These are phyloP conservation scores for Penicillium sp. DNA, from an alignment of 2,329 filamentous ascomycete species.

Conservation along the genomic window DNA sequence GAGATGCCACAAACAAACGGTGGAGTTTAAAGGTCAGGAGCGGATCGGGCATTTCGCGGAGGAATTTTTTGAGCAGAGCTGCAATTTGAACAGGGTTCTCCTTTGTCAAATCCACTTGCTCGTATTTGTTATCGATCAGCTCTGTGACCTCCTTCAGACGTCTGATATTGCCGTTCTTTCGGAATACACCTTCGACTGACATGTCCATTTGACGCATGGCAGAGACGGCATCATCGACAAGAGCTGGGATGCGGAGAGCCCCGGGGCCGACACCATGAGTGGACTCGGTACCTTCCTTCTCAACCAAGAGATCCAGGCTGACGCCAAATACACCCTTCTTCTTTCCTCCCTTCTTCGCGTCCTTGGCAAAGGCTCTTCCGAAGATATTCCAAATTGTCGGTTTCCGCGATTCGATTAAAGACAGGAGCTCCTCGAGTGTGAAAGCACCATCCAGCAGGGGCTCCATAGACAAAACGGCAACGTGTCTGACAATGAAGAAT, in stretches of 20 bases:
- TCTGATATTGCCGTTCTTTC: slow-evolving; percentile 98
- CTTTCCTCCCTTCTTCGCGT: slow-evolving; percentile 71
- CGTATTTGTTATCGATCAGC: slow-evolving; percentile 82
- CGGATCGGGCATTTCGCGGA: slow-evolving; percentile 92
- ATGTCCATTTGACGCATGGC: slow-evolving; percentile 99
- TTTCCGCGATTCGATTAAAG: slow-evolving; percentile 90
- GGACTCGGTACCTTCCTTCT: slow-evolving; percentile 94
- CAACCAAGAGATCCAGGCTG: slow-evolving; percentile 83
- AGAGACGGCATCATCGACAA: slow-evolving; percentile 91
- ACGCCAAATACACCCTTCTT: slow-evolving; percentile 96
- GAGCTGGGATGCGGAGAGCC: slow-evolving; percentile 84
- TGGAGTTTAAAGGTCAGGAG: slow-evolving; percentile 95
- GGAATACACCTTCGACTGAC: slow-evolving; percentile 96
- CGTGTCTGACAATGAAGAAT: slow-evolving; percentile 95
- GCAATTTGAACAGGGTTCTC: slow-evolving; percentile 94
- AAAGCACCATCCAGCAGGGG: slow-evolving; percentile 89
- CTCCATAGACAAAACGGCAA: slow-evolving; percentile 94
- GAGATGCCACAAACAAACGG: slow-evolving; percentile 84
- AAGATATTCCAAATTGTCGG: slow-evolving; percentile 98
- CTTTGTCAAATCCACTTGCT: slow-evolving; percentile 81
- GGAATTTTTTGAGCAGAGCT: slow-evolving; percentile 90
- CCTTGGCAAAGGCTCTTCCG: slow-evolving; percentile 92
- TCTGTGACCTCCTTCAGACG: slow-evolving; percentile 85
- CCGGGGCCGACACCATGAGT: slow-evolving; percentile 95
- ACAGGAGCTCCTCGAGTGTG: slow-evolving; percentile 88